Base-by-base conservation (phyloP, 2,329 filamentous ascomycete genomes). In the Penicillium sp. region DNA sequence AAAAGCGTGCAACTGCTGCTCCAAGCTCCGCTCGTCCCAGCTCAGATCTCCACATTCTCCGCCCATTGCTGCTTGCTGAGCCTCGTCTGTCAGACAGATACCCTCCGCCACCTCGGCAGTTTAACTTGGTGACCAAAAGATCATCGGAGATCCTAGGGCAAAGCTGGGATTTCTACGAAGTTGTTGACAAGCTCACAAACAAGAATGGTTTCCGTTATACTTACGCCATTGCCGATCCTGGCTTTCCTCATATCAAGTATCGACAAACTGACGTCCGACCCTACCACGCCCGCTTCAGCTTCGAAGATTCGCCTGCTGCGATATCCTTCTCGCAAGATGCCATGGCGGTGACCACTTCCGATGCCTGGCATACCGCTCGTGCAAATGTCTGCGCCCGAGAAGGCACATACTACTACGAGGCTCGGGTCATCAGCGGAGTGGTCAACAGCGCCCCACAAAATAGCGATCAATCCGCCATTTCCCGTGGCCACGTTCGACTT, bases 381-480 rank as follows among this genome's bases (percentile, higher is more conserved):
- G 89, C 87, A 9, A 98, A 98, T 57, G 84, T 97, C 0, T 88
- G 86, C 16, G 86, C 90, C 4, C 77, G 93, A 31, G 87, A 97
- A 65, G 93, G 93, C 1, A 80, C 86, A 20, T 88, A 87, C 74
- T 98, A 94, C 65, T 98, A 89, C 75, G 93, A 98, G 68, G 89
- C 91, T 65, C 90, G 86, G 58, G 81, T 98, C 38, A 83, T 90
- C 7, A 81, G 83, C 50, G 93, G 93, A 5, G 59, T 69, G 29
- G 51, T 65, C 30, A 58, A 59, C 30, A 51, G 57, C 17, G 19
- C 35, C 15, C 23, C 53, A 17, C 48, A 49, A 9, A 57, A 53
- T 36, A 53, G 50, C n/a, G 51, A 40, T 27, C 54, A 58, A 15
- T 50, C 62, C n/a, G n/a, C n/a, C n/a, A n/a, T n/a, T n/a, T n/a